Base-by-base conservation (phyloP, 2,329 filamentous ascomycete genomes). In the Arthrobotrys musiformis region DNA sequence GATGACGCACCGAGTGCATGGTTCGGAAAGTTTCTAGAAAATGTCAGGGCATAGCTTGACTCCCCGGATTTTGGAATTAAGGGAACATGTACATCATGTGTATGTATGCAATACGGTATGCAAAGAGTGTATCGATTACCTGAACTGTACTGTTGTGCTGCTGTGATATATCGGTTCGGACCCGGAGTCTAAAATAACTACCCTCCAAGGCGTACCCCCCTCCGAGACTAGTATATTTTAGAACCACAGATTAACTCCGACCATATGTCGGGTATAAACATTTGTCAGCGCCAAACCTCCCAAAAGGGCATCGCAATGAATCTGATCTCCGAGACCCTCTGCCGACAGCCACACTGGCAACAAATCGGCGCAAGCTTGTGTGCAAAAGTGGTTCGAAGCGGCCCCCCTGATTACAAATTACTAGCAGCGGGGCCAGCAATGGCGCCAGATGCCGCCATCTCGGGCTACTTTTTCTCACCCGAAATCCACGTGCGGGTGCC, bases 11-110 rank as follows among this genome's bases (percentile, higher is more conserved):
- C 73, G 2, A 77, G 60, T 22, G 61, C 60, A 9, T 77, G 73
- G 73, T 77, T 77, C 42, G 66, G 60, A 9, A 77, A 77, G 60
- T 77, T 77, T 62, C 40, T 77, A 2, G 73, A 70, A 33, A 77
- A 77, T 40, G 54, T 77, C 48, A 63, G 40, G 11, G 37, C n/a
- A 37, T 66, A 52, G 28, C n/a, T n/a, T n/a, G n/a, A n/a, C n/a
- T n/a, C n/a, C n/a, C n/a, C n/a, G n/a, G n/a, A n/a, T n/a, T n/a
- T n/a, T n/a, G n/a, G n/a, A n/a, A n/a, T n/a, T n/a, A n/a, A n/a
- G n/a, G 30, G n/a, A 30, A 7, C 19, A 46, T 44, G n/a, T 35
- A 35, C 19, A 54, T 17, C 13, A 13, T 35, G n/a, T 19, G 50
- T 54, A 28, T 50, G 2, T 7, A 13, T 7, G 28, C 22, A 37